A percentile compares a stretch with the other conserved stretches of the same genome.
phyloP scores from a whole-genome alignment of 1,284 basidiomycete genomes.

The Papiliotrema laurentii region DNA sequence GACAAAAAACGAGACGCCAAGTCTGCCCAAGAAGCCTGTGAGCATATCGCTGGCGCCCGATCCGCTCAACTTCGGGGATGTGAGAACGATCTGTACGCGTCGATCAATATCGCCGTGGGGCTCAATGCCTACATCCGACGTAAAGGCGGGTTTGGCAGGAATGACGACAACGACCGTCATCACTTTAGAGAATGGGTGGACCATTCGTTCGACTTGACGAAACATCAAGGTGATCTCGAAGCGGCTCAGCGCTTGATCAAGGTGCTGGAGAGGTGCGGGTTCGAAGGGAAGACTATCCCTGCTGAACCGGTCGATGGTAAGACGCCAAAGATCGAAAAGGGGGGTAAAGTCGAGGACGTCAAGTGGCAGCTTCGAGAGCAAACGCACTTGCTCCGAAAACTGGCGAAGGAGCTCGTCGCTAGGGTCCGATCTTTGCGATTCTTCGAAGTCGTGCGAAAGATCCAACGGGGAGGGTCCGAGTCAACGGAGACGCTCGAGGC shows the following conservation, averaged over 20 bases:
- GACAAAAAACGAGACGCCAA: slow-evolving; percentile 53
- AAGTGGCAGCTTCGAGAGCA: slow-evolving; percentile 81
- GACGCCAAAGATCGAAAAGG: slow-evolving; percentile 24
- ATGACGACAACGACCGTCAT: slow-evolving; percentile 22
- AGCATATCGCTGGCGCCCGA: slow-evolving; percentile 80
- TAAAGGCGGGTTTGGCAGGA: slow-evolving; percentile 21
- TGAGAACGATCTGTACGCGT: slow-evolving; percentile 64
- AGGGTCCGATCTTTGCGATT: slow-evolving; percentile 83
- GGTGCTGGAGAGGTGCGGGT: slow-evolving; percentile 50
- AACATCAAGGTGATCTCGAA: slow-evolving; percentile 58
- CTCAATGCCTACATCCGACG: slow-evolving; percentile 37
- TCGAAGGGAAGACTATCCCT: slow-evolving; percentile 21
- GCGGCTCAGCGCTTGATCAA: slow-evolving; percentile 33
- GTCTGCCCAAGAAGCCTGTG: slow-evolving; percentile 78
- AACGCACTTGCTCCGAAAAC: slow-evolving; percentile 73
- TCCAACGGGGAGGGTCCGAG: slow-evolving; percentile 68
- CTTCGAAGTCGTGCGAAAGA: slow-evolving; percentile 81
- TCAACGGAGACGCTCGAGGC: slow-evolving; percentile 21
- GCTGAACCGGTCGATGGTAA: slow-evolving; percentile 42
- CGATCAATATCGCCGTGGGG: slow-evolving; percentile 62
- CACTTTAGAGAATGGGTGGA: slow-evolving; percentile 38
- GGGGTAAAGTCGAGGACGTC: slow-evolving; percentile 49
- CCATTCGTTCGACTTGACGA: slow-evolving; percentile 46
- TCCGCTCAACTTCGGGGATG: slow-evolving; percentile 73
- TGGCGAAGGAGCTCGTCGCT: slow-evolving; percentile 81